Conservation (phyloP, 352 stramenopile species). For the Blastocystis sp. region DNA sequence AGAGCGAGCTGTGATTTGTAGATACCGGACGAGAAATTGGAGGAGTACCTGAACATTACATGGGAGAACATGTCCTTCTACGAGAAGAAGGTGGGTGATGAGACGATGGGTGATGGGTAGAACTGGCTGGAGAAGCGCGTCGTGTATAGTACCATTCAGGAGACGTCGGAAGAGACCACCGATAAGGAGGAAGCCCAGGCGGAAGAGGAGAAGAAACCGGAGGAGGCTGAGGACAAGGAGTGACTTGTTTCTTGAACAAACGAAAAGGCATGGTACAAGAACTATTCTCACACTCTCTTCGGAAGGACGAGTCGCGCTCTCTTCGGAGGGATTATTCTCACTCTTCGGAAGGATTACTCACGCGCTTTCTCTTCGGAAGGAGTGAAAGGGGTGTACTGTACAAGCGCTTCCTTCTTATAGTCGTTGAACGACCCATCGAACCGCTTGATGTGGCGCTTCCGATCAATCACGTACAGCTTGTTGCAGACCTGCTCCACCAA, state of each 20-base stretch:
- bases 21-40: conserved; percentile 14
- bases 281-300: conserved; percentile 21
- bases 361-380: not conserved
- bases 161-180: not conserved
- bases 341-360: no score
- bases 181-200: not conserved
- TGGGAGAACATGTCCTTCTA: conserved; percentile 70
- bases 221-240: not conserved
- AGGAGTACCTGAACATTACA: conserved; percentile 34
- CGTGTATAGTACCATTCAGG: conserved; percentile 19
- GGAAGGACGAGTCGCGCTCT: no score
- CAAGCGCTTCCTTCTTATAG: conserved; percentile 80
- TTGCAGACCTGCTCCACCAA: conserved; percentile 90
- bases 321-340: conserved; percentile 13
- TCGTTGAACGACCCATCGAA: conserved; percentile 78
- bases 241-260: conserved; percentile 77
- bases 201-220: not conserved
- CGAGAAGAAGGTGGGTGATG: conserved; percentile 47
- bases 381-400: conserved; percentile 67
- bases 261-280: conserved; percentile 79
- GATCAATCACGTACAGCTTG: conserved; percentile 82
- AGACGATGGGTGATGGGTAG: conserved; percentile 5
- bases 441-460: conserved; percentile 78
- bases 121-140: conserved; percentile 70
- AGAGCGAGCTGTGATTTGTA: not conserved